Base-by-base conservation (phyloP, 345 rosid species). In the Laguncularia racemosa region DNA sequence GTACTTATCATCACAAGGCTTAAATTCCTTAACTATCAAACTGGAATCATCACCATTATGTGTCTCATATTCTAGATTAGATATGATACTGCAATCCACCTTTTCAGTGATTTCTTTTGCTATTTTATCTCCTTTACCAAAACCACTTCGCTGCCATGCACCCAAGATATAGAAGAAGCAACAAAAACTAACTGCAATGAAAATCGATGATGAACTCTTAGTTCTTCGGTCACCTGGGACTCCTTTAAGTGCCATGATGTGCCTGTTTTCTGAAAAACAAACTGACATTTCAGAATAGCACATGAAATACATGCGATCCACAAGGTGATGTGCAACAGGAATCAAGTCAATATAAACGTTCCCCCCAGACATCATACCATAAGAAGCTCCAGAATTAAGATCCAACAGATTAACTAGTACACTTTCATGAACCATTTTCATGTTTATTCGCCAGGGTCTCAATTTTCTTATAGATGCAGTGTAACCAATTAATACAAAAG, bases 91-190 rank as follows among this genome's bases (percentile, higher is more conserved):
- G 44, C 86, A 81, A 38, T 81, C 86, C 2, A 81, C 69, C 52
- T 67, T 73, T 62, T 71, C 75, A 12, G 80, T 78, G 52, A 82
- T 70, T 50, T 69, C 77, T 69, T 72, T 19, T 13, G 84, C 84
- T 53, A 80, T 77, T 53, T 72, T 74, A 57, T 78, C 84, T 16
- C 86, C 88, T 73, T 78, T 82, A 51, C 92, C 88, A 45, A 80
- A 82, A 23, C 83, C 86, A 72, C 84, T 85, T 61, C 78, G 67
- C 63, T 82, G 92, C 92, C 92, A 85, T 51, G 88, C 82, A 38
- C 92, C 88, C 73, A 85, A 57, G 20, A 83, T 71, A 57, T 77
- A 83, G 62, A 83, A 83, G 76, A 80, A 80, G 63, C 83, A 67
- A 46, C 85, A 83, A 21, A 83, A 60, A 53, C 78, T 81, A 59